These are phyloP conservation scores for Phialocephala sp. DNA, from an alignment of 2,329 filamentous ascomycete genomes.

Conservation along the genomic window DNA sequence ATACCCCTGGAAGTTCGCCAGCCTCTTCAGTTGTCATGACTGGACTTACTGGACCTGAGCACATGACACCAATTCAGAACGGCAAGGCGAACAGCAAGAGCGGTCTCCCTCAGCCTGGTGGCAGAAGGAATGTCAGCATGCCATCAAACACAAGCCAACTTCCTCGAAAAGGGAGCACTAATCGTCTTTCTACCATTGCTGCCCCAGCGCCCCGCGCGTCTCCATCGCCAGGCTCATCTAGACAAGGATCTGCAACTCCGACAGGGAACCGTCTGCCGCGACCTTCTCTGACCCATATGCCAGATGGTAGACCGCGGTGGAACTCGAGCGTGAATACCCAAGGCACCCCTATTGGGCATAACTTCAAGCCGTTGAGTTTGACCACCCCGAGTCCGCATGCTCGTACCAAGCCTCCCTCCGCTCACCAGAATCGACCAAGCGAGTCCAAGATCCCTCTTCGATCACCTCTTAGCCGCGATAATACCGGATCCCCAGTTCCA, in stretches of 20 bases:
- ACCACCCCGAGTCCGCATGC: conserved; percentile 48
- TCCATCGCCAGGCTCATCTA: conserved; percentile 42
- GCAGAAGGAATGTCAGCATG: conserved; percentile 52
- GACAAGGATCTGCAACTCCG: conserved; percentile 56
- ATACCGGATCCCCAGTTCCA: conserved; percentile 37
- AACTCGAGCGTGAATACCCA: conserved; percentile 69
- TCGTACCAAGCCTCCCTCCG: conserved; percentile 33
- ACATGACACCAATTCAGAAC: conserved; percentile 40
- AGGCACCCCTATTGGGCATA: conserved; percentile 70
- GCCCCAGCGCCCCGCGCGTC: conserved; percentile 49
- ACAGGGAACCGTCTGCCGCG: conserved; percentile 51
- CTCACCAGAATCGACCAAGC: conserved; percentile 32
- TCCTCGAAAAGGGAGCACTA: conserved; percentile 44
- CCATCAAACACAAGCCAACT: conserved; percentile 46
- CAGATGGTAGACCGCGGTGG: conserved; percentile 72
- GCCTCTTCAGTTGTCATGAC: conserved; percentile 67
- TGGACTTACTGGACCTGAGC: conserved; percentile 48
- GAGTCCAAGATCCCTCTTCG: conserved; percentile 43
- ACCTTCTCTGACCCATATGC: conserved; percentile 51
- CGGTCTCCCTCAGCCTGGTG: conserved; percentile 50
- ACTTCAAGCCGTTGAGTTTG: conserved; percentile 66
- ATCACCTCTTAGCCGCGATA: conserved; percentile 38
- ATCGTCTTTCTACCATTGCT: conserved; percentile 47
- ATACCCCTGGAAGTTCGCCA: conserved; percentile 64
- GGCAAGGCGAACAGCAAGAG: conserved; percentile 40